Percentiles rank a stretch among this genome's conserved stretches.
Evolutionary conservation across 1,284 basidiomycete genomes (phyloP).

Genomic region (Rhodotorula mucilaginosa): DNA sequence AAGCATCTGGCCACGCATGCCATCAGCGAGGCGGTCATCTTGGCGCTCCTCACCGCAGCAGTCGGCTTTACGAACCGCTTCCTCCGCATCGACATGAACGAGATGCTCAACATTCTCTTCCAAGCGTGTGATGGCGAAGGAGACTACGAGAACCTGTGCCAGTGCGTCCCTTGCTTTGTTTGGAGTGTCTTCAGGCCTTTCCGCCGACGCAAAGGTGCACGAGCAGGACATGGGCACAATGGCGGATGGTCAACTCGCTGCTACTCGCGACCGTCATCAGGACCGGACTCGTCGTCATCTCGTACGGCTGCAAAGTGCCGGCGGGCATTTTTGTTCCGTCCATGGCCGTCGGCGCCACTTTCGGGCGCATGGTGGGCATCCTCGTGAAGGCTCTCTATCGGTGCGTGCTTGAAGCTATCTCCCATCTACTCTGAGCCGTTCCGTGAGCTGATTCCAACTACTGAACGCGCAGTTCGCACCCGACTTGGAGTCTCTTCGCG

Average conservation of each 20-base stretch:
- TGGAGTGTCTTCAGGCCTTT: background rate
- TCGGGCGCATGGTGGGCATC: slow-evolving; percentile 93
- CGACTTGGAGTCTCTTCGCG: slow-evolving; percentile 78
- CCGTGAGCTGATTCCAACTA: background rate
- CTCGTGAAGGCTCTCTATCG: slow-evolving; percentile 86
- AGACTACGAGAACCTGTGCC: slow-evolving; percentile 88
- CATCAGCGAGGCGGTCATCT: slow-evolving; percentile 80
- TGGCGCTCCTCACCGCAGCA: slow-evolving; percentile 84
- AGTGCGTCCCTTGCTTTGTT: slow-evolving; percentile 59
- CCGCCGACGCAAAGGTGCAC: background rate
- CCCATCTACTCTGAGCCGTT: background rate
- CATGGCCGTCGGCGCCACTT: slow-evolving; percentile 95
- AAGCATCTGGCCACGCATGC: slow-evolving; percentile 81
- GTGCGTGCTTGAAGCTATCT: slow-evolving; percentile 53
- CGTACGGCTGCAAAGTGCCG: slow-evolving; percentile 95
- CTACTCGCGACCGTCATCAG: slow-evolving; percentile 87
- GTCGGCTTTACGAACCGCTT: slow-evolving; percentile 94
- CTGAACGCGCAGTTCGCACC: slow-evolving; percentile 64
- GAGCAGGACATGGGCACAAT: slow-evolving; percentile 77
- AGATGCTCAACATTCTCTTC: slow-evolving; percentile 93
- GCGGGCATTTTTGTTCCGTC: slow-evolving; percentile 97
- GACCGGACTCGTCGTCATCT: slow-evolving; percentile 80
- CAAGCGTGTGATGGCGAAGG: slow-evolving; percentile 93
- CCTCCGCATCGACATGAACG: slow-evolving; percentile 95
- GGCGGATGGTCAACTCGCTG: slow-evolving; percentile 90